Conservation (phyloP, 192 early-diverging fungal species). For the Kickxella alabastrina region DNA sequence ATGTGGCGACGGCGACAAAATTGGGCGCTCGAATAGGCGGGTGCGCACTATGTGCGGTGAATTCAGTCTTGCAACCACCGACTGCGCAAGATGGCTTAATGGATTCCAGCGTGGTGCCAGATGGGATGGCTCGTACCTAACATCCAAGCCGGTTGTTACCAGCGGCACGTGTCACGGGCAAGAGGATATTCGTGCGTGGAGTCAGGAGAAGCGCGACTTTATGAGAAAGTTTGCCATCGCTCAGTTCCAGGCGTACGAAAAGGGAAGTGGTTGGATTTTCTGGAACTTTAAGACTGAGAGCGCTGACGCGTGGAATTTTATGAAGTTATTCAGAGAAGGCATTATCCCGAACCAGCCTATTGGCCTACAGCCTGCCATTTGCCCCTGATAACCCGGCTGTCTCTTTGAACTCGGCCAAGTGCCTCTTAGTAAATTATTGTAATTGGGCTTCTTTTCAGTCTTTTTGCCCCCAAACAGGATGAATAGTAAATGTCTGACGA, state of each 20-base stretch:
- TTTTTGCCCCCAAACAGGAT: too few species aligned
- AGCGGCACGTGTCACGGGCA: slow-evolving; percentile 19
- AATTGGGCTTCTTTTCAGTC: too few species aligned
- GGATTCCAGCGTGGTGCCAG: slow-evolving; percentile 58
- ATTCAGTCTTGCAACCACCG: slow-evolving; percentile 67
- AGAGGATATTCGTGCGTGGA: slow-evolving; percentile 38
- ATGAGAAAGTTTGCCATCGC: slow-evolving; percentile 52
- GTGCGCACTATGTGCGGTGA: slow-evolving; percentile 64
- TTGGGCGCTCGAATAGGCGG: slow-evolving; percentile 31
- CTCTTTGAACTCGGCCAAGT: too few species aligned
- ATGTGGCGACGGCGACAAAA: slow-evolving; percentile 21
- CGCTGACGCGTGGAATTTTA: slow-evolving; percentile 55
- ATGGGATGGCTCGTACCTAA: slow-evolving; percentile 61
- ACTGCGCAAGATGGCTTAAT: slow-evolving; percentile 69
- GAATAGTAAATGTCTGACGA: too few species aligned
- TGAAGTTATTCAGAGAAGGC: slow-evolving; percentile 31
- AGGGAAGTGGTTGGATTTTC: slow-evolving; percentile 54
- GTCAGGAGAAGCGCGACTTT: slow-evolving; percentile 43
- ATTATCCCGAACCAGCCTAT: slow-evolving; percentile 42
- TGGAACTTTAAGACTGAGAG: slow-evolving; percentile 59
- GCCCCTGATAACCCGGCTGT: too few species aligned
- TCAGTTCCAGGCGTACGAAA: slow-evolving; percentile 64
- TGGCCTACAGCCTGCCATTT: slow-evolving; percentile 20
- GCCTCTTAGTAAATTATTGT: too few species aligned
- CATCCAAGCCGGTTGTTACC: neutral